Conservation (phyloP, 495 filamentous ascomycete genomes). For the Daldinia decipiens region DNA sequence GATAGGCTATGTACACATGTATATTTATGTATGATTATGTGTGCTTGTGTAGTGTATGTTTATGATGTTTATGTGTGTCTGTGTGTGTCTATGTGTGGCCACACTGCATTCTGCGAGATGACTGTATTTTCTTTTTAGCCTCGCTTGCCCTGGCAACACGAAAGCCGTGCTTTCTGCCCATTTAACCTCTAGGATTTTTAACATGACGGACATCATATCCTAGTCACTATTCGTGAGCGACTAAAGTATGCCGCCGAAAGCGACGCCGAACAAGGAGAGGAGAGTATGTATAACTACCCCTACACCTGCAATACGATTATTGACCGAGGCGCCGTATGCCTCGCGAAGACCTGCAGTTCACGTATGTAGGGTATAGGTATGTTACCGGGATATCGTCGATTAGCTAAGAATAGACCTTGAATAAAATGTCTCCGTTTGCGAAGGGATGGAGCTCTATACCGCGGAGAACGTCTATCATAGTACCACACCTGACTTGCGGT, state of each 20-base stretch:
- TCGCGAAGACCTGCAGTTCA: neutral
- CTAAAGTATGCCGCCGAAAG: conserved; percentile 23
- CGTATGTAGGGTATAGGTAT: conserved; percentile 11
- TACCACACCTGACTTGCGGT: conserved; percentile 6
- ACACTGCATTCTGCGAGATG: conserved; percentile 42
- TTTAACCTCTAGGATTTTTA: conserved; percentile 16
- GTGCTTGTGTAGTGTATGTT: neutral
- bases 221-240: conserved; percentile 7
- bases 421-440: neutral
- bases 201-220: neutral
- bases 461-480: neutral
- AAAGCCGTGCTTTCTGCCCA: conserved; percentile 5
- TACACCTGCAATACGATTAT: neutral
- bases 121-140: conserved; percentile 17
- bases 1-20: conserved; percentile 10
- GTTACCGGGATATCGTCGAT: neutral
- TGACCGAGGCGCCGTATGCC: neutral
- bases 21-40: neutral
- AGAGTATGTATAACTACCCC: neutral
- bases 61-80: neutral
- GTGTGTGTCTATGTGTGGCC: conserved; percentile 14
- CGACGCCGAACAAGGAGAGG: conserved; percentile 27
- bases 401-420: neutral
- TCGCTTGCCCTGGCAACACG: conserved; percentile 25
- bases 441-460: neutral